Base-by-base conservation (phyloP, 768 basidiomycete species). In the Cystofilobasidium bisporidii region DNA sequence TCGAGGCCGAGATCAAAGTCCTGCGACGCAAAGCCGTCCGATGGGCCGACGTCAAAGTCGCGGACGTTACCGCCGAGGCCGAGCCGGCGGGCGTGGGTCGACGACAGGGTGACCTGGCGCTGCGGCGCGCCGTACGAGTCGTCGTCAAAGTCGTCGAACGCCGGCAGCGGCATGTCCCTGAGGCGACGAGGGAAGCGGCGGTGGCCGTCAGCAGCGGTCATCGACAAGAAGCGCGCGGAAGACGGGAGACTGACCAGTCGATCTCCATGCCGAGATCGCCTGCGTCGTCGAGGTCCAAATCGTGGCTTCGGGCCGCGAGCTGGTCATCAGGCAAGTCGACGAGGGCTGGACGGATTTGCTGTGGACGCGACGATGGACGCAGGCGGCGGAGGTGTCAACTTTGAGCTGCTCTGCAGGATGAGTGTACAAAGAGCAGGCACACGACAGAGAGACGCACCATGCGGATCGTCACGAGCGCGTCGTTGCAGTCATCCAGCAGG, bases 291-390 rank as follows among this genome's bases (percentile, higher is more conserved):
- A 93, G 81, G 1, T 91, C 94, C 77, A 97, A 94, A 33, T 91
- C 84, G 69, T 88, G 89, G 74, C 86, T 85, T 75, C 86, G 87
- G 43, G 90, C 91, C 0, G 84, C 84, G 0, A 93, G 82, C 76
- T 94, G 90, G 70, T 96, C 93, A 71, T 94, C 92, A 8, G 91
- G 91, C 83, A 98, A 84, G 78, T 99, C 96, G 43, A 97, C 96
- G 12, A 91, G 78, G 69, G 91, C 94, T 22, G 92, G 91, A 63
- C 92, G 87, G 78, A 98, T 69, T 69, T 69, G 67, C 67, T 69
- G 58, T 11, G 3, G 47, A 20, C 8, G 33, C 15, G 36, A 26
- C 48, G 61, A 32, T 8, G 20, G 10, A 97, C n/a, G n/a, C n/a
- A n/a, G n/a, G n/a, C n/a, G n/a, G n/a, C n/a, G n/a, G n/a, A n/a